A percentile compares a stretch with the other conserved stretches of the same genome.
These are phyloP conservation scores for Nicotiana otophora DNA, from an alignment of 257 asterid genomes.

Conservation along the genomic window DNA sequence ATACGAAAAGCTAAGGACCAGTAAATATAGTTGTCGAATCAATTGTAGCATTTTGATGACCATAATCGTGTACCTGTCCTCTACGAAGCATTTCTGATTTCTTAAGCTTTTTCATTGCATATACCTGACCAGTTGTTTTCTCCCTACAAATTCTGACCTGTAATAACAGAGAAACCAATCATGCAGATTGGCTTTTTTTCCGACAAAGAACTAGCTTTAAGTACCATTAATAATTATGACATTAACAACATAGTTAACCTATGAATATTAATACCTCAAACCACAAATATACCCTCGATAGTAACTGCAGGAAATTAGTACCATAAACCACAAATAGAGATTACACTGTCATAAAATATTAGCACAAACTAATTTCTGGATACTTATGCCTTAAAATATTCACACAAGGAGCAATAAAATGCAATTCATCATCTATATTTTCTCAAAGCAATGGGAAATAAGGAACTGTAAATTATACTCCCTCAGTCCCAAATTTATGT, in stretches of 20 bases:
- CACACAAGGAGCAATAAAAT: not conserved
- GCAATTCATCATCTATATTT: not conserved
- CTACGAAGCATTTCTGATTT: slow-evolving; percentile 53
- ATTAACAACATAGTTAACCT: not conserved
- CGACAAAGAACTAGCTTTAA: slow-evolving; percentile 4
- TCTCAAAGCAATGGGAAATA: not conserved
- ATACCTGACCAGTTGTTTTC: slow-evolving; percentile 39
- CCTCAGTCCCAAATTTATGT: no score
- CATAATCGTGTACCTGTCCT: slow-evolving; percentile 33
- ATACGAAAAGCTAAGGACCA: slow-evolving; percentile 10
- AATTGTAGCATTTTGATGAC: not conserved
- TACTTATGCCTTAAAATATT: not conserved
- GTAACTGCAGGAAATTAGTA: not conserved
- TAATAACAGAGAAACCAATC: slow-evolving; percentile 8
- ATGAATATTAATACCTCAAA: not conserved
- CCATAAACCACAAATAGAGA: not conserved
- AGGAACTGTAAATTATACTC: not conserved
- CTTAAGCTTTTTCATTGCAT: slow-evolving; percentile 44
- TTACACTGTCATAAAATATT: not conserved
- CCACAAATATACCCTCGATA: not conserved
- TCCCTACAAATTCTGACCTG: slow-evolving; percentile 46
- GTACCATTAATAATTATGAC: not conserved
- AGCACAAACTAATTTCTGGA: not conserved
- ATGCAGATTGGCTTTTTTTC: slow-evolving; percentile 1
- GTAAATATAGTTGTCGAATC: not conserved